A percentile compares a stretch with the other conserved stretches of the same genome.
Conservation (phyloP, 179 eudicot genomes). For the Corrigiola litoralis region DNA sequence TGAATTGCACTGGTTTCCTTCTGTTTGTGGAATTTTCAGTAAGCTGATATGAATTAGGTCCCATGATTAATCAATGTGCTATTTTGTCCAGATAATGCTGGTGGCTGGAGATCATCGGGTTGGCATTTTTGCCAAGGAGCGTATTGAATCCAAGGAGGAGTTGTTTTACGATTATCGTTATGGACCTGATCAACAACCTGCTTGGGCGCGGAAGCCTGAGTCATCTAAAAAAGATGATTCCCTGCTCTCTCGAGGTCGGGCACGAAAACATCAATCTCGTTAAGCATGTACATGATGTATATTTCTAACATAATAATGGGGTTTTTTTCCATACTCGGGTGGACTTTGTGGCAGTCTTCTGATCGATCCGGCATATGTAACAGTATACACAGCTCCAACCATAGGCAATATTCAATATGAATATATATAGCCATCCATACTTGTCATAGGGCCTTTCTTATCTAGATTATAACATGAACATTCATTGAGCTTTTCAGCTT, state of each 20-base stretch:
- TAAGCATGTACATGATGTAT: conserved; percentile 9
- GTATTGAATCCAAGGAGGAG: conserved; percentile 70
- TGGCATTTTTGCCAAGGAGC: conserved; percentile 91
- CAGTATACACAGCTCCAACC: not conserved
- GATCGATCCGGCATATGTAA: too few species aligned
- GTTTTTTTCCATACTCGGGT: not conserved
- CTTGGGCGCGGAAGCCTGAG: conserved; percentile 79
- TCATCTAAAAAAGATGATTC: conserved; percentile 56
- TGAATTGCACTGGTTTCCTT: not conserved
- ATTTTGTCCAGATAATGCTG: conserved; percentile 54
- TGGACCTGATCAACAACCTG: conserved; percentile 76
- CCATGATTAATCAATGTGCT: not conserved
- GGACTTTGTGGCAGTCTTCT: too few species aligned
- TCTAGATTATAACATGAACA: too few species aligned
- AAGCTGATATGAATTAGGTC: not conserved
- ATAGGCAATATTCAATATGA: not conserved
- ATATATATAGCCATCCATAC: too few species aligned
- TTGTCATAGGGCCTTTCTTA: too few species aligned
- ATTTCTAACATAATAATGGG: not conserved
- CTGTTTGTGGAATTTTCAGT: not conserved
- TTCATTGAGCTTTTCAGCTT: too few species aligned
- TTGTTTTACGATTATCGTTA: conserved; percentile 88
- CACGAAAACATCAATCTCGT: conserved; percentile 56
- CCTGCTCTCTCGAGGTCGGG: conserved; percentile 54
- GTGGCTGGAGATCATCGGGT: conserved; percentile 97